Conservation (phyloP, 768 basidiomycete species). For the Boletus pseudo-olivaceus region DNA sequence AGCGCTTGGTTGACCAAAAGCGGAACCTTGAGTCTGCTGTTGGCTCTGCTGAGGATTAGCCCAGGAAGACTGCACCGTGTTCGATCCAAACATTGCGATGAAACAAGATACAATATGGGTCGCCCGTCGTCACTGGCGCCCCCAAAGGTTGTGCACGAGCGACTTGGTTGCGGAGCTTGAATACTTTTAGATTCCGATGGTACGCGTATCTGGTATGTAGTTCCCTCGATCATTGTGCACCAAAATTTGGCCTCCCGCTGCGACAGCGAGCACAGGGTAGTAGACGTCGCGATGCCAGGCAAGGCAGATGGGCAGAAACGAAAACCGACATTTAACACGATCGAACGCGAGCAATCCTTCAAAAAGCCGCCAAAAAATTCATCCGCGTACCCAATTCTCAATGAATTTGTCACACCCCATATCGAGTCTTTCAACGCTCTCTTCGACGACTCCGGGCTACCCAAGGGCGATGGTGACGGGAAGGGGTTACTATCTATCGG, state of each 20-base stretch:
- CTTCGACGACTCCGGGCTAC: slow-evolving; percentile 88
- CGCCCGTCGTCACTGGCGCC: slow-evolving; percentile 26
- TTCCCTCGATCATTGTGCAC: slow-evolving; percentile 21
- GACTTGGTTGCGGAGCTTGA: slow-evolving; percentile 20
- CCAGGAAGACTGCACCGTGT: slow-evolving; percentile 60
- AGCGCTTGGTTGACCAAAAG: slow-evolving; percentile 67
- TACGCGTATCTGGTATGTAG: slow-evolving; percentile 19
- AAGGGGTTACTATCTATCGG: slow-evolving; percentile 75
- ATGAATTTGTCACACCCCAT: slow-evolving; percentile 91
- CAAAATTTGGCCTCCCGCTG: slow-evolving; percentile 8
- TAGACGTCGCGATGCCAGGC: slow-evolving; percentile 46
- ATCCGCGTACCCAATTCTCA: slow-evolving; percentile 74
- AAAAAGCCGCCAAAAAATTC: slow-evolving; percentile 66
- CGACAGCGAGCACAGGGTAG: background rate
- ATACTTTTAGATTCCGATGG: slow-evolving; percentile 17
- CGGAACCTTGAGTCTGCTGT: slow-evolving; percentile 48
- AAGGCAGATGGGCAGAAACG: slow-evolving; percentile 36
- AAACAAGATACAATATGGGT: slow-evolving; percentile 10
- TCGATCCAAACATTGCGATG: slow-evolving; percentile 58
- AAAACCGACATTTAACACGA: slow-evolving; percentile 72
- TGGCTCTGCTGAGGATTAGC: slow-evolving; percentile 62
- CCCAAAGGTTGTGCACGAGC: slow-evolving; percentile 6
- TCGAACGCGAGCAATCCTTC: slow-evolving; percentile 75
- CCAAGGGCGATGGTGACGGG: slow-evolving; percentile 70
- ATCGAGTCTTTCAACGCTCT: slow-evolving; percentile 96